Base-by-base conservation (phyloP, 108 stramenopile species). In the Fragilaria crotonensis region DNA sequence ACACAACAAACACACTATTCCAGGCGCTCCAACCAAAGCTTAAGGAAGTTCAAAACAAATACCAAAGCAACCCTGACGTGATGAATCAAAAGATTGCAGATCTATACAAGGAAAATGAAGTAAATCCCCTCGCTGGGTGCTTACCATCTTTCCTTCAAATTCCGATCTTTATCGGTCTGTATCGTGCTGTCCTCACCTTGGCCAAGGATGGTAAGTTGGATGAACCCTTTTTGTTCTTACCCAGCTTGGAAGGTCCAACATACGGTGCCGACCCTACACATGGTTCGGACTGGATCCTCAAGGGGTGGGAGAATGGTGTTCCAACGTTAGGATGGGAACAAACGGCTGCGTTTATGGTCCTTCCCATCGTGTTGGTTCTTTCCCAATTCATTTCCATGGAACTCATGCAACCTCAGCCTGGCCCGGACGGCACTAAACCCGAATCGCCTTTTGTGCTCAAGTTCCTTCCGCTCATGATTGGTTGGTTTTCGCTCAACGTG, bases 101-200 rank as follows among this genome's bases (percentile, higher is more conserved):
- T 57, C 62, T 96, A n/a, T 98, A 96, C 66, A 83, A 94, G 69
- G 56, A 60, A 17, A 93, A 95, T 70, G 80, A 95, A 57, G 85
- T 96, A 46, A 96, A 96, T 62, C 97, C 97, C 5, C 77, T 98
- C 26, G 95, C 95, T 17, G 94, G 95, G 45, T 96, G 95, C 67
- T 64, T 98, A 52, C 97, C 97, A 9, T 73, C 80, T 46, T 50
- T 98, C 27, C 80, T 90, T 18, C 97, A 98, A 67, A 96, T 98
- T 66, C 97, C 97, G 5, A 70, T 98, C 56, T 98, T 98, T 61
- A 95, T 98, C 72, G 94, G 95, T 27, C 77, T 98, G 20, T 98
- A 98, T 77, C 75, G 97, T 59, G 79, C 96, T n/a, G 75, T 98
- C 45, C 57, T 91, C 51, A 88, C 82, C 48, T 64, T 98, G 41